phyloP scores from a whole-genome alignment of 2,329 filamentous ascomycete genomes.

The Monosporascus sp. region DNA sequence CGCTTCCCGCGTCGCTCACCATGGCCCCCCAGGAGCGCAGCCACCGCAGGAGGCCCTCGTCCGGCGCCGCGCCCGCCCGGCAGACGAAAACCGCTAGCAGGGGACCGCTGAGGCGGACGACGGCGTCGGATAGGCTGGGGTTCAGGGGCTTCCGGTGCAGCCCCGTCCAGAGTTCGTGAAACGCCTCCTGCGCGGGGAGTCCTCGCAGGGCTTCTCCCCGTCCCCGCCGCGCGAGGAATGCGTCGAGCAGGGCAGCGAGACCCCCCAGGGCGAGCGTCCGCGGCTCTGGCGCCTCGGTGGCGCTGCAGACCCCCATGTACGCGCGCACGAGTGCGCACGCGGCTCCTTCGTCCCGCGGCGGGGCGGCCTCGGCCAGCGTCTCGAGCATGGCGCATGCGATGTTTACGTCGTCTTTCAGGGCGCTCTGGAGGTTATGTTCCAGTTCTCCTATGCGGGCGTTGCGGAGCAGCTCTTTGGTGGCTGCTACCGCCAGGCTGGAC shows the following conservation, averaged over 20 bases:
- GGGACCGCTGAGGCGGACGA: slow-evolving; percentile 42
- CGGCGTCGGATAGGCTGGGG: slow-evolving; percentile 44
- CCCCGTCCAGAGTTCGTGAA: slow-evolving; percentile 37
- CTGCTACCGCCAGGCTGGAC: slow-evolving; percentile 15
- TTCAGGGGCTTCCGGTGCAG: slow-evolving; percentile 36
- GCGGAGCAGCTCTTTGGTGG: slow-evolving; percentile 29
- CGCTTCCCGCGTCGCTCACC: slow-evolving; percentile 42
- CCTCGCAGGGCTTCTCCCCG: slow-evolving; percentile 11
- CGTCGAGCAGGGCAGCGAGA: slow-evolving; percentile 41
- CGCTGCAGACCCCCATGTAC: slow-evolving; percentile 38
- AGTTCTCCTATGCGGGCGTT: slow-evolving; percentile 14
- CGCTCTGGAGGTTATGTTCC: slow-evolving; percentile 27
- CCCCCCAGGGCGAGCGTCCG: slow-evolving; percentile 42
- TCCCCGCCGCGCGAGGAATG: slow-evolving; percentile 24
- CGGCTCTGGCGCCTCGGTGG: slow-evolving; percentile 37
- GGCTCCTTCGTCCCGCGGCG: slow-evolving; percentile 16
- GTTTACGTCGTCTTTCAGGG: slow-evolving; percentile 35
- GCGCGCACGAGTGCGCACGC: slow-evolving; percentile 33
- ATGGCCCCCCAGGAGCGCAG: slow-evolving; percentile 42
- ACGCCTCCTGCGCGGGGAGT: slow-evolving; percentile 28
- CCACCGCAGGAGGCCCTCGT: slow-evolving; percentile 12
- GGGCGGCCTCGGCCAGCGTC: slow-evolving; percentile 23
- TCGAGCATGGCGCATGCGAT: slow-evolving; percentile 38
- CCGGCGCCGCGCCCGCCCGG: slow-evolving; percentile 5
- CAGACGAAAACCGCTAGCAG: slow-evolving; percentile 32